Conservation (phyloP, 2,329 filamentous ascomycete species). For the Thelonectria olida region DNA sequence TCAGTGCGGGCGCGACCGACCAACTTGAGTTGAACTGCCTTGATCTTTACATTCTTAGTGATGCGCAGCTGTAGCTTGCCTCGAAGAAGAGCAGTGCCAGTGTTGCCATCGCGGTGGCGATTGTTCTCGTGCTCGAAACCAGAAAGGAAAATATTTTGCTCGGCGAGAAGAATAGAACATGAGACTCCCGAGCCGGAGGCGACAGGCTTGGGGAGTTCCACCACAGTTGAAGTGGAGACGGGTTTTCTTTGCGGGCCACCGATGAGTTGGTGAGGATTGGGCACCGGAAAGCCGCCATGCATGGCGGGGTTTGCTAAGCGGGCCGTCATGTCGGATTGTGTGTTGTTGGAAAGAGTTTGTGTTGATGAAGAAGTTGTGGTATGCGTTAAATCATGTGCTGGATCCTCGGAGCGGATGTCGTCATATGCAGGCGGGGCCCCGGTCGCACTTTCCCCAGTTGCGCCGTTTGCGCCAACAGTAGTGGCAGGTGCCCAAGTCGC, state of each 20-base stretch:
- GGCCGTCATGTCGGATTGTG: constrained; percentile 37
- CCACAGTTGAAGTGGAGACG: constrained; percentile 59
- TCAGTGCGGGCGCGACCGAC: constrained; percentile 87
- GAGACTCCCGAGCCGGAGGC: constrained; percentile 79
- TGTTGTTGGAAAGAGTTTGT: constrained; percentile 28
- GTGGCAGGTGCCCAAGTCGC: constrained; percentile 28
- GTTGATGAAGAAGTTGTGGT: constrained; percentile 32
- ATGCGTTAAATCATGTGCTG: constrained; percentile 38
- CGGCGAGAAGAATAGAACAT: constrained; percentile 78
- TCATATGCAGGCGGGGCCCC: constrained; percentile 43
- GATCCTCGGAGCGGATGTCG: constrained; percentile 38
- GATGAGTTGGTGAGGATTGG: constrained; percentile 59
- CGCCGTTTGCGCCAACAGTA: constrained; percentile 30
- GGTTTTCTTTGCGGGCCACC: constrained; percentile 59
- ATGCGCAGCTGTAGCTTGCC: constrained; percentile 85
- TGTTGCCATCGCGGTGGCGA: constrained; percentile 55
- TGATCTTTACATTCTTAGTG: constrained; percentile 91
- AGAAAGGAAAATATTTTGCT: constrained; percentile 82
- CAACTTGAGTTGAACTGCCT: constrained; percentile 88
- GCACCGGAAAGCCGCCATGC: constrained; percentile 37
- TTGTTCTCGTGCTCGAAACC: constrained; percentile 79
- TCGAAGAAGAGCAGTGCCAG: constrained; percentile 86
- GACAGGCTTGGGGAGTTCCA: constrained; percentile 75
- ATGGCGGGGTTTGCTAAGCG: constrained; percentile 30
- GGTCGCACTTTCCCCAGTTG: constrained; percentile 32